Percentiles rank a stretch among this genome's conserved stretches.
phyloP scores from a whole-genome alignment of 495 filamentous ascomycete species.

The Daldinia loculata region DNA sequence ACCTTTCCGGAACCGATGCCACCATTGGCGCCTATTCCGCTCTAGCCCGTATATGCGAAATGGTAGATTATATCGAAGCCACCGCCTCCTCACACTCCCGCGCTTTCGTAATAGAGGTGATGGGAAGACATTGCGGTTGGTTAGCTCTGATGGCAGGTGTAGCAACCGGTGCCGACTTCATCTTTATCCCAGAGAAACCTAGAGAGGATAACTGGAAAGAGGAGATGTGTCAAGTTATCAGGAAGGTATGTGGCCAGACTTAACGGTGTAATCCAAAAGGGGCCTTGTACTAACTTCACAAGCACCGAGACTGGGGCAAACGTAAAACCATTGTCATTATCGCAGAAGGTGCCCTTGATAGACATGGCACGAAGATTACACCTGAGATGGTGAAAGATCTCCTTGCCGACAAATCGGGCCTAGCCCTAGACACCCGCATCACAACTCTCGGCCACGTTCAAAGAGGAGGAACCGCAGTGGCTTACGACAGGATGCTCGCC shows the following conservation, averaged over 20 bases:
- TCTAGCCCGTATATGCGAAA: slow-evolving; percentile 87
- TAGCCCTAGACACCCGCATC: slow-evolving; percentile 88
- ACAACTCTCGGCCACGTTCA: slow-evolving; percentile 98
- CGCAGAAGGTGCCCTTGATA: slow-evolving; percentile 92
- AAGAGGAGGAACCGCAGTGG: slow-evolving; percentile 87
- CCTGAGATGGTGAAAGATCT: slow-evolving; percentile 84
- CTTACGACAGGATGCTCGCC: slow-evolving; percentile 92
- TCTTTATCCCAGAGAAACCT: slow-evolving; percentile 97
- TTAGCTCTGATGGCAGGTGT: slow-evolving; percentile 96
- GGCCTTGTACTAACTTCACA: slow-evolving; percentile 47
- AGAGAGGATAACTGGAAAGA: slow-evolving; percentile 86
- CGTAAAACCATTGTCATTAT: slow-evolving; percentile 98
- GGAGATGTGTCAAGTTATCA: slow-evolving; percentile 85
- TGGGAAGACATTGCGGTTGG: slow-evolving; percentile 99
- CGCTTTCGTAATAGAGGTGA: slow-evolving; percentile 98
- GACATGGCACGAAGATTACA: slow-evolving; percentile 82
- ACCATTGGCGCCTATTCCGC: slow-evolving; percentile 98
- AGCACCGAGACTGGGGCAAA: slow-evolving; percentile 93
- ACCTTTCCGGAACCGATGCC: slow-evolving; percentile 95
- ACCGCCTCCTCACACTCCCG: slow-evolving; percentile 96
- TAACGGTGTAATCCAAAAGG: background rate
- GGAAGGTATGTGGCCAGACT: slow-evolving; percentile 64
- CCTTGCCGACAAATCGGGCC: slow-evolving; percentile 72
- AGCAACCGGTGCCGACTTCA: slow-evolving; percentile 93
- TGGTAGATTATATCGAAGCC: slow-evolving; percentile 95